Percentiles rank a stretch among this genome's conserved stretches.
These are phyloP conservation scores for Phyllosticta capitalensis DNA, from an alignment of 2,329 filamentous ascomycete genomes.

Conservation along the genomic window DNA sequence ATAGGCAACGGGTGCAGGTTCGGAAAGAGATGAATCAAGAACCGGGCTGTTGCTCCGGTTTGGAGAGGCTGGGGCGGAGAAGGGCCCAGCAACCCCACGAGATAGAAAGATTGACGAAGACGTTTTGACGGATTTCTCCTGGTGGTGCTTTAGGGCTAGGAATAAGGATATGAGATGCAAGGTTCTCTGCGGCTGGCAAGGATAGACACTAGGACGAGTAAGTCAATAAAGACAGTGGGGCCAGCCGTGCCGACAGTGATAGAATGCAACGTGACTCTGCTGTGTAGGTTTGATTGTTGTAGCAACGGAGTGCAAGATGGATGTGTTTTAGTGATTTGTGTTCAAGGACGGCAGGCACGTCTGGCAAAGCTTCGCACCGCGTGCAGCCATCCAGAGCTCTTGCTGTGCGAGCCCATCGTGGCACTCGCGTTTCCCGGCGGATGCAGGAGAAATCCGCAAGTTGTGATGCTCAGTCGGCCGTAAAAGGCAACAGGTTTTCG, in stretches of 20 bases:
- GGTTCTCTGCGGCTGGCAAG: background rate
- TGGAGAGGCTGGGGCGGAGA: conserved; percentile 18
- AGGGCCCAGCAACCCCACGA: conserved; percentile 32
- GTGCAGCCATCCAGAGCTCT: too few species aligned
- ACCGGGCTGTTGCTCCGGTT: background rate
- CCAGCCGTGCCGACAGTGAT: background rate
- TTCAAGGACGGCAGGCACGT: background rate
- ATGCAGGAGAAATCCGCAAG: too few species aligned
- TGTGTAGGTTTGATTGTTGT: background rate
- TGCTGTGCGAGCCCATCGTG: background rate
- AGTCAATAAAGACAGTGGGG: background rate
- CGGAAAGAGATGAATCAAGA: conserved; percentile 10
- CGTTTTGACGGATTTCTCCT: conserved; percentile 23
- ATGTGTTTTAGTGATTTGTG: background rate
- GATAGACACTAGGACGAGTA: background rate
- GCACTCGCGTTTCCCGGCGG: too few species aligned
- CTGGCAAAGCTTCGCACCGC: background rate
- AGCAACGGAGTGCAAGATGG: background rate
- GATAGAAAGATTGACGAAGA: conserved; percentile 41
- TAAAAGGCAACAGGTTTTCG: background rate
- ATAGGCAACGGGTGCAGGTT: conserved; percentile 13
- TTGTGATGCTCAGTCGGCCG: too few species aligned
- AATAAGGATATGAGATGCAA: background rate
- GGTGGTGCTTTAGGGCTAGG: background rate
- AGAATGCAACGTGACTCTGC: background rate